Evolutionary conservation across 805 yeast species (phyloP).

Genomic region (Brettanomyces nanus): DNA sequence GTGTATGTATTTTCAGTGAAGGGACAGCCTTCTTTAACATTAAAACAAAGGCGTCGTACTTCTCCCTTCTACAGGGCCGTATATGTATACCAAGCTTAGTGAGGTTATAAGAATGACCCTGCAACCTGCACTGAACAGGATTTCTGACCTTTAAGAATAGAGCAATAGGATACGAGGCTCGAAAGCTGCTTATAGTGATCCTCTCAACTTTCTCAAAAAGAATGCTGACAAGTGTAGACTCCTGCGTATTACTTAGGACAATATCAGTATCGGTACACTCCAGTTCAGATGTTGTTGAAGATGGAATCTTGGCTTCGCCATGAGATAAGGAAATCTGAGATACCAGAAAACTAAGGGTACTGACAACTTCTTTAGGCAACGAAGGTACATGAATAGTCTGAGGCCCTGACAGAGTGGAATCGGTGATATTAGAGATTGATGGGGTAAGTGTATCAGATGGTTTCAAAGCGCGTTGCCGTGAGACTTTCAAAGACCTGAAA

Average conservation of each 20-base stretch:
- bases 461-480: not conserved
- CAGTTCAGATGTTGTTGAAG: too few relatives aligned
- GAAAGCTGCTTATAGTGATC: not conserved
- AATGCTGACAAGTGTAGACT: not conserved
- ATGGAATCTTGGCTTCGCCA: too few relatives aligned
- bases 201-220: not conserved
- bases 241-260: not conserved
- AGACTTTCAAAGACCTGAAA: not conserved
- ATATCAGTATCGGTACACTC: too few relatives aligned
- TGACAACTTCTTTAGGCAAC: too few relatives aligned
- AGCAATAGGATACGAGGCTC: not conserved
- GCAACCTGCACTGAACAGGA: not conserved
- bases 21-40: not conserved
- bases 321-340: too few relatives aligned
- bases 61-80: not conserved
- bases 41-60: not conserved
- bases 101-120: too few relatives aligned
- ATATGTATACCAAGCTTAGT: not conserved
- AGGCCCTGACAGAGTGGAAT: not conserved
- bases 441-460: slow-evolving; percentile 1
- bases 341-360: too few relatives aligned
- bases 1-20: not conserved
- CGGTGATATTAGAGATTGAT: not conserved
- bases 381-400: not conserved
- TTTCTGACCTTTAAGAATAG: not conserved